Conservation (phyloP, 257 asterid species). For the Cynanchum wilfordii region DNA sequence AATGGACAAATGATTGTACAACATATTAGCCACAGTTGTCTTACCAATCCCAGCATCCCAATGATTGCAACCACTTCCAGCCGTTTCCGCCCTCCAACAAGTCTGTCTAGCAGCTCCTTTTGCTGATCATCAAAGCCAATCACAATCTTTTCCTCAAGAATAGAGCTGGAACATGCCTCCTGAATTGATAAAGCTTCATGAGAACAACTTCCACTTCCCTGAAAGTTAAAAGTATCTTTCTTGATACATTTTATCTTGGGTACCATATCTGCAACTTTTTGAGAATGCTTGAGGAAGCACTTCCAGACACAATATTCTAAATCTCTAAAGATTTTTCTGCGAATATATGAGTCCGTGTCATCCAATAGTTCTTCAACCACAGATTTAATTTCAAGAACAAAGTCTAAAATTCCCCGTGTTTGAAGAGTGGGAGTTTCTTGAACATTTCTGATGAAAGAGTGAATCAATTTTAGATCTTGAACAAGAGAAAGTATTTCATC, state of each 20-base stretch:
- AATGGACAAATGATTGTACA: neutral
- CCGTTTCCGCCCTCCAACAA: slow-evolving; percentile 1
- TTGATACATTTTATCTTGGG: neutral
- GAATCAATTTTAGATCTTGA: neutral
- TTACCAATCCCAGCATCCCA: slow-evolving; percentile 10
- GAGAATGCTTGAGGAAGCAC: neutral
- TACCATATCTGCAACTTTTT: neutral
- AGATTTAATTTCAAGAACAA: neutral
- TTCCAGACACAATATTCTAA: neutral
- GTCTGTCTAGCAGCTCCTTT: neutral
- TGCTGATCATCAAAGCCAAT: neutral
- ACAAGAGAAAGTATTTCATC: neutral
- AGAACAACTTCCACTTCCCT: neutral
- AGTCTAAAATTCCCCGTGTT: neutral
- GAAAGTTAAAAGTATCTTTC: neutral
- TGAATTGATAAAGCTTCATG: neutral
- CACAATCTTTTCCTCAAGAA: neutral
- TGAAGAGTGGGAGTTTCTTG: neutral
- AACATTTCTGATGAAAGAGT: neutral
- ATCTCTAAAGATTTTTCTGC: neutral
- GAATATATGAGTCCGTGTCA: neutral
- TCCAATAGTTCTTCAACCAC: neutral
- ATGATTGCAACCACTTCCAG: neutral
- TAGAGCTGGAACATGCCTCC: neutral
- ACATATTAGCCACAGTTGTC: neutral